phyloP scores from a whole-genome alignment of 108 stramenopile genomes.

The Nannochloropsis granulata region DNA sequence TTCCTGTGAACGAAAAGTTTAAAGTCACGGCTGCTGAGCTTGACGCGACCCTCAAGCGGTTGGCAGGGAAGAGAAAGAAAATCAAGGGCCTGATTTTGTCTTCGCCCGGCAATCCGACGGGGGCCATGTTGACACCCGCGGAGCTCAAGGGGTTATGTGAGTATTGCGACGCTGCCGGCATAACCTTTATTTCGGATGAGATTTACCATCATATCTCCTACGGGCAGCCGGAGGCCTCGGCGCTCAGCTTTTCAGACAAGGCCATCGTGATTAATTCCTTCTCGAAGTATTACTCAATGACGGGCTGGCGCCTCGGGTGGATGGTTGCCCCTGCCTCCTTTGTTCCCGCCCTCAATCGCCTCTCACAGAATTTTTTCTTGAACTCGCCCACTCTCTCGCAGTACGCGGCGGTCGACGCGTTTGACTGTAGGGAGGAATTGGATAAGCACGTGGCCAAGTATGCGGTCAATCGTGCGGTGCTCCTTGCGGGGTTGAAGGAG shows the following conservation, averaged over 20 bases:
- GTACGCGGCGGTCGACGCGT: constrained; percentile 60
- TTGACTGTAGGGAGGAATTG: constrained; percentile 55
- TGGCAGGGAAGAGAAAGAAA: constrained; percentile 28
- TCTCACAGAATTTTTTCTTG: constrained; percentile 86
- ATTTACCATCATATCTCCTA: constrained; percentile 87
- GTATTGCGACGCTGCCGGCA: constrained; percentile 53
- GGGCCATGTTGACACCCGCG: constrained; percentile 56
- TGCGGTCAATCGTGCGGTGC: constrained; percentile 33
- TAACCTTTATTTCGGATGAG: constrained; percentile 76
- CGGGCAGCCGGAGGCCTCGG: constrained; percentile 63
- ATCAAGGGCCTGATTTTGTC: constrained; percentile 47
- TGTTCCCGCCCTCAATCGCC: constrained; percentile 49
- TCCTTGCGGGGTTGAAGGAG: not conserved
- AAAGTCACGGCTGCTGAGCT: constrained; percentile 65
- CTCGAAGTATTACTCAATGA: constrained; percentile 86
- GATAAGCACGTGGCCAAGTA: constrained; percentile 61
- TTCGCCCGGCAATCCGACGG: constrained; percentile 69
- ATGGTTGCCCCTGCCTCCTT: constrained; percentile 55
- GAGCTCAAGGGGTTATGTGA: constrained; percentile 61
- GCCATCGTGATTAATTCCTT: constrained; percentile 78
- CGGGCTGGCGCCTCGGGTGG: constrained; percentile 83
- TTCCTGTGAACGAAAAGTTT: constrained; percentile 54
- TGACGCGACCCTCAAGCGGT: constrained; percentile 35
- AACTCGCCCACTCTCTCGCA: constrained; percentile 80
- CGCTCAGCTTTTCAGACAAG: constrained; percentile 48